Conservation (phyloP, 805 yeast genomes). For the Metschnikowia peoriensis region DNA sequence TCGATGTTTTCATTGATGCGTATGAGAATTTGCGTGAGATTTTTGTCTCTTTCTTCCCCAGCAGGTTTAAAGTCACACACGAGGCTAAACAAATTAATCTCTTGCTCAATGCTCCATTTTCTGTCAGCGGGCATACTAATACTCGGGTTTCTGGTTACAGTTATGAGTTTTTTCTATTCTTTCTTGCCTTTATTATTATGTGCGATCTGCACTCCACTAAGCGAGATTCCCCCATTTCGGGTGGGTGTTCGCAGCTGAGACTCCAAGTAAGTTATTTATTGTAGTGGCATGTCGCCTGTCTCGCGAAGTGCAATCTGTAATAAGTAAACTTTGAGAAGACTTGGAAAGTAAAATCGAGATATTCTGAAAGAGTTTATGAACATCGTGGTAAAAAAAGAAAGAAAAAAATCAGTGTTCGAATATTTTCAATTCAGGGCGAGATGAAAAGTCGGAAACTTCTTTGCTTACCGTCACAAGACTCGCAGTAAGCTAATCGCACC, state of each 20-base stretch:
- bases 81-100: conserved; percentile 57
- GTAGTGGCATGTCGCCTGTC: too few species aligned
- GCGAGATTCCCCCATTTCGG: not conserved
- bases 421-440: too few species aligned
- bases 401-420: too few species aligned
- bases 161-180: not conserved
- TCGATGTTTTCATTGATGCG: conserved; percentile 31
- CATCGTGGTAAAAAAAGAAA: too few species aligned
- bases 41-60: conserved; percentile 49
- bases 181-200: not conserved
- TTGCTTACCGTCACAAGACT: too few species aligned
- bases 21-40: conserved; percentile 42
- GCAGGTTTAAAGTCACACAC: conserved; percentile 68
- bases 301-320: too few species aligned
- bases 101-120: conserved; percentile 60
- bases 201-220: conserved; percentile 2
- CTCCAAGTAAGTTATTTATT: too few species aligned
- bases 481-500: too few species aligned
- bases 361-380: too few species aligned
- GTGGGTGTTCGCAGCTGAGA: not conserved
- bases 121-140: not conserved
- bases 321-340: too few species aligned
- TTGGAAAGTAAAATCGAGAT: too few species aligned
- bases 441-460: too few species aligned
- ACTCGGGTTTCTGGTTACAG: not conserved